Base-by-base conservation (phyloP, 2,329 filamentous ascomycete species). In the Ophiostoma sp. region DNA sequence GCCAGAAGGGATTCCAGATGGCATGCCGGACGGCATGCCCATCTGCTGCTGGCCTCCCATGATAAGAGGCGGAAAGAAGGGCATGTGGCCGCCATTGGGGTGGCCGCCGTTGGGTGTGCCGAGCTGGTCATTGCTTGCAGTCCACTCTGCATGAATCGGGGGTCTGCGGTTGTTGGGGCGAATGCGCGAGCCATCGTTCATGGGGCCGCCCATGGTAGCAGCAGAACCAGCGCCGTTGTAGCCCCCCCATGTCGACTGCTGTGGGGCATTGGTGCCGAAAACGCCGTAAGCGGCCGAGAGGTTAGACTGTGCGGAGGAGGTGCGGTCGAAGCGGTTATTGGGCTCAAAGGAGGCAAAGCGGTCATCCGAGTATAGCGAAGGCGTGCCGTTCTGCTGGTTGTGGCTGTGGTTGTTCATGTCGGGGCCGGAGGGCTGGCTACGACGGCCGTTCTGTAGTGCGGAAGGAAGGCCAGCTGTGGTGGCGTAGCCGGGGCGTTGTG, bases 361-460 rank as follows among this genome's bases (percentile, higher is more conserved):
- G 80, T 95, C 92, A 68, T 86, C 84, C 20, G 84, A 83, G 79
- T 94, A 96, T 68, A 94, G 83, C 71, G 87, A 87, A 67, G 88
- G 85, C 0, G 81, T 81, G 60, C 79, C 80, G 77, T 92, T 85
- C 70, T 88, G 87, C 72, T 85, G 87, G 77, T 90, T 90, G 72
- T 85, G 84, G 74, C 96, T 93, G 78, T 94, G 87, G 77, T 90
- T 90, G 72, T 85, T 84, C 75, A 96, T 93, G 78, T 94, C 92
- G 75, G 91, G 94, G 62, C 88, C 83, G 5, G 62, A 39, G 20
- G 62, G 62, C 62, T 65, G 62, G 62, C 62, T 65, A 77, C 90
- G 89, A 75, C 91, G 87, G 76, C 90, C 87, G 71, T 91, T 70
- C 67, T 74, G 75, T 66, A 78, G 74, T 44, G 70, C 65, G 1